Conservation (phyloP, 441 rosid species). For the Populus tomentosa region DNA sequence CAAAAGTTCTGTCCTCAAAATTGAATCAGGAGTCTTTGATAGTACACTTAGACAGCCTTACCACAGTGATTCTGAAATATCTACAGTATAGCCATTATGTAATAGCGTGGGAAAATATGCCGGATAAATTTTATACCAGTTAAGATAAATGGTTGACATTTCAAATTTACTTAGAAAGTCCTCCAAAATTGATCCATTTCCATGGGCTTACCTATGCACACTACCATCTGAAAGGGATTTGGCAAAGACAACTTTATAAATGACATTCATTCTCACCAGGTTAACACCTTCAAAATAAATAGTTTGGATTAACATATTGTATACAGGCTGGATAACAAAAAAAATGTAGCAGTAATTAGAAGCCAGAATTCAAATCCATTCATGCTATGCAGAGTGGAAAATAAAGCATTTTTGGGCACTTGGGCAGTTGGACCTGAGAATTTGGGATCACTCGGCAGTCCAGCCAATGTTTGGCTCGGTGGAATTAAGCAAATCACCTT, state of each 20-base stretch:
- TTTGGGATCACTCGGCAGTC: not conserved
- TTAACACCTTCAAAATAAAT: not conserved
- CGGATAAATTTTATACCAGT: not conserved
- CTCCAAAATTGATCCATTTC: not conserved
- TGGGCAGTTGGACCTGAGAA: not conserved
- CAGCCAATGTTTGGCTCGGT: not conserved
- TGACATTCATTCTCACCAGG: not conserved
- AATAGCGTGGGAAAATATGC: not conserved
- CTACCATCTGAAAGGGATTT: not conserved
- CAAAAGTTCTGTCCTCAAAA: not conserved
- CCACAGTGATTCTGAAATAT: not conserved
- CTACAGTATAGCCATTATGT: not conserved
- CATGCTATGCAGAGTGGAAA: not conserved
- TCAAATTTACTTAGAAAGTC: not conserved
- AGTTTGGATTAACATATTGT: not conserved
- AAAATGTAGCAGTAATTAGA: not conserved
- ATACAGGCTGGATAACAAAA: not conserved
- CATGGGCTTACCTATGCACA: not conserved
- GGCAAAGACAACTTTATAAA: not conserved
- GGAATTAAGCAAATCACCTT: not conserved
- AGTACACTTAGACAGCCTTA: not conserved
- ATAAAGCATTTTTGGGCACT: too few relatives aligned
- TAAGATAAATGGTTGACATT: not conserved
- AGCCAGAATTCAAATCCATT: not conserved
- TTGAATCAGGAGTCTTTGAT: not conserved